Conservation (phyloP, 1,139 yeast species). For the Candida sp. region DNA sequence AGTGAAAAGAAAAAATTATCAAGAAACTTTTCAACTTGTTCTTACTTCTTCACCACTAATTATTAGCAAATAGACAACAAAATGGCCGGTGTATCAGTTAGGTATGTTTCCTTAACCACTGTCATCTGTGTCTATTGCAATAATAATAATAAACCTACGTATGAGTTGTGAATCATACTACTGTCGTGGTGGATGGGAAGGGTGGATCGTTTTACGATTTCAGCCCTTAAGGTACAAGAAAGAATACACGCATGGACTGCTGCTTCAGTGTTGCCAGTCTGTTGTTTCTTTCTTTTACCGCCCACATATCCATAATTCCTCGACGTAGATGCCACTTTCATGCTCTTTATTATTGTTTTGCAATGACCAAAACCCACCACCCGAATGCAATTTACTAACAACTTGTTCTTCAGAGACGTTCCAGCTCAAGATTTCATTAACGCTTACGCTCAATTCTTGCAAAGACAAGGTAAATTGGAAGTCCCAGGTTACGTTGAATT, state of each 20-base stretch:
- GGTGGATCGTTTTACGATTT: conserved; percentile 8
- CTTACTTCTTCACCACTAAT: conserved; percentile 16
- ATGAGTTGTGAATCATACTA: conserved; percentile 9
- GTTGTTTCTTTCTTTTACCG: neutral
- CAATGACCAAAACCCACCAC: neutral
- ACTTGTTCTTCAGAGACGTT: conserved; percentile 77
- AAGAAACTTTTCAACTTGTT: neutral
- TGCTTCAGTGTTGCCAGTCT: neutral
- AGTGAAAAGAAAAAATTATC: conserved; percentile 10
- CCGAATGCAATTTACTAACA: conserved; percentile 35
- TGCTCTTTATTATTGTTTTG: neutral
- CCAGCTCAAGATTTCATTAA: conserved; percentile 99
- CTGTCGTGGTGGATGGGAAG: conserved; percentile 40
- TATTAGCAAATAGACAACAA: conserved; percentile 31
- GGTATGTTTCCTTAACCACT: conserved; percentile 59
- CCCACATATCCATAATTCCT: conserved; percentile 2
- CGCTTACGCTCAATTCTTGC: conserved; percentile 99
- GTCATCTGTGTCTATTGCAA: conserved; percentile 4
- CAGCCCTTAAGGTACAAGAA: conserved; percentile 4
- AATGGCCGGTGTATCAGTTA: conserved; percentile 98
- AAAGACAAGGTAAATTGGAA: conserved; percentile 99
- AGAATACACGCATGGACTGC: no score
- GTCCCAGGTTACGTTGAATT: conserved; percentile 99
- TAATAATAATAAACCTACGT: neutral
- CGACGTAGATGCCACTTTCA: neutral